These are phyloP conservation scores for Leccinum barrowsii DNA, from an alignment of 768 basidiomycete species.

Conservation along the genomic window DNA sequence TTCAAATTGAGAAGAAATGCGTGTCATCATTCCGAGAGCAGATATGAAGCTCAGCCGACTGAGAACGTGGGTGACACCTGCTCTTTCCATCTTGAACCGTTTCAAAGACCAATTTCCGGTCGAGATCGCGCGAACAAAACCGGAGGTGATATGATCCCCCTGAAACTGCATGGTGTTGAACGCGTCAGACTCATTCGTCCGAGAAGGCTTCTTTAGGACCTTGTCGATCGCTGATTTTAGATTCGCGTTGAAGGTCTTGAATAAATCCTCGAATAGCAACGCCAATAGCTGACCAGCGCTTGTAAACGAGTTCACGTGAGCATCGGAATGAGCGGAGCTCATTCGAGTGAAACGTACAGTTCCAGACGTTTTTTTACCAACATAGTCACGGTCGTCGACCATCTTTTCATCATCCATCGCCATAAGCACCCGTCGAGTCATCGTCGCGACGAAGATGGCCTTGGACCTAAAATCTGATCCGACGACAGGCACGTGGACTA, in stretches of 20 bases:
- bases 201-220: constrained; percentile 91
- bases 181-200: constrained; percentile 93
- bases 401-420: constrained; percentile 95
- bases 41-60: constrained; percentile 94
- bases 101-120: constrained; percentile 99
- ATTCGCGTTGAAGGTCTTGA: constrained; percentile 97
- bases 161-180: constrained; percentile 93
- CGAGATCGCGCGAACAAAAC: constrained; percentile 95
- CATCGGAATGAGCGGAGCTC: constrained; percentile 1
- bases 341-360: constrained; percentile 56
- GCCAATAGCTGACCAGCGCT: constrained; percentile 96
- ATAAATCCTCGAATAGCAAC: constrained; percentile 94
- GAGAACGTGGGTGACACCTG: constrained; percentile 96
- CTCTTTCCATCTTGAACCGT: constrained; percentile 99
- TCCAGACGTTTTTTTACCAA: constrained; percentile 89
- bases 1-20: constrained; percentile 97
- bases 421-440: constrained; percentile 95
- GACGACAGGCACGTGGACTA: constrained; percentile 92
- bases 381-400: constrained; percentile 98
- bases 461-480: constrained; percentile 89
- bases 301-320: constrained; percentile 29
- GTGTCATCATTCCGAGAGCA: constrained; percentile 99
- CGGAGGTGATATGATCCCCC: constrained; percentile 93
- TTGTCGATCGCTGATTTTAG: constrained; percentile 96
- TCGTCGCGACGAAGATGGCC: constrained; percentile 95